These are phyloP conservation scores for Glycine soja DNA, from an alignment of 306 rosid genomes.

Conservation along the genomic window DNA sequence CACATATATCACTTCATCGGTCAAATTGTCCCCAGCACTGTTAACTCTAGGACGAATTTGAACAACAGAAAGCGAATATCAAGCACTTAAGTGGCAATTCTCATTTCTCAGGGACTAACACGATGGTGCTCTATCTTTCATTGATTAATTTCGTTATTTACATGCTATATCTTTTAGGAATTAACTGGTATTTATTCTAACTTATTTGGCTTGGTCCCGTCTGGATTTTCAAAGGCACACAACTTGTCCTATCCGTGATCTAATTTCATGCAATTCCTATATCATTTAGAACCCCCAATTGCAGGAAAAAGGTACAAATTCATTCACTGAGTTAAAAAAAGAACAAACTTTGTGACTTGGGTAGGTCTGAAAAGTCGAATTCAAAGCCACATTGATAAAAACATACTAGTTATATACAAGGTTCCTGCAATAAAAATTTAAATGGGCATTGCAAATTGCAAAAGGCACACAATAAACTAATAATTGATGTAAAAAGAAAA, in stretches of 20 bases:
- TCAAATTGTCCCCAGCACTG: not conserved
- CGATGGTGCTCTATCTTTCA: not conserved
- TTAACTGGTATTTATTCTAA: not conserved
- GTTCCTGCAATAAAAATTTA: not conserved
- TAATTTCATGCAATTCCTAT: not conserved
- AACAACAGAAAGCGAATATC: not conserved
- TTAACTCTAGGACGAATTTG: not conserved
- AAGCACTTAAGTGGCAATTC: not conserved
- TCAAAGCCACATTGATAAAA: not conserved
- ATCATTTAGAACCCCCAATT: conserved; percentile 34
- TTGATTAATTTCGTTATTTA: not conserved
- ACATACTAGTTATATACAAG: not conserved
- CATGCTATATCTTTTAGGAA: not conserved
- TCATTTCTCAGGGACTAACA: not conserved
- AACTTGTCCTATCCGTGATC: not conserved
- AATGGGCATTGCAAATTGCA: conserved; percentile 3
- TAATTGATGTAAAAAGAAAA: too few relatives aligned
- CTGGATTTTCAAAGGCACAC: not conserved
- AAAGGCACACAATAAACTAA: not conserved
- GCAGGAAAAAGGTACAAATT: not conserved
- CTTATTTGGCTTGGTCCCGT: not conserved
- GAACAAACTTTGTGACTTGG: conserved; percentile 20
- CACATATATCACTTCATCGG: not conserved
- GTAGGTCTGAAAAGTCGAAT: not conserved
- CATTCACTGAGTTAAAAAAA: not conserved